phyloP scores from a whole-genome alignment of 345 rosid genomes.

The Salix brachista region DNA sequence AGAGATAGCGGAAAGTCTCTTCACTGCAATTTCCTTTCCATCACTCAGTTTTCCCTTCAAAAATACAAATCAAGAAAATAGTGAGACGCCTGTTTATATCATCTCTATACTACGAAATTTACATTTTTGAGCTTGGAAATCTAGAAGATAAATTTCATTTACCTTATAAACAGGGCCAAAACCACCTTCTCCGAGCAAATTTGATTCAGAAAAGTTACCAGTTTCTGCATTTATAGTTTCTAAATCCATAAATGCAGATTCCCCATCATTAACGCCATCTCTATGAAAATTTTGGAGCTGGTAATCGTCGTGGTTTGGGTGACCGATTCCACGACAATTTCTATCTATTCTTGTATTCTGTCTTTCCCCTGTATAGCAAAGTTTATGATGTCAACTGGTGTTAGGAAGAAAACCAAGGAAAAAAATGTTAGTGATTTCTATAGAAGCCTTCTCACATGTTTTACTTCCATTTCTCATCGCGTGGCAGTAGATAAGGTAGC shows the following conservation, averaged over 20 bases:
- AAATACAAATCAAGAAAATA: background rate
- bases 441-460: background rate
- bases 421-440: background rate
- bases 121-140: background rate
- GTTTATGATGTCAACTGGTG: background rate
- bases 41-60: conserved; percentile 41
- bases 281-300: background rate
- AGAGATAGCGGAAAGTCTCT: conserved; percentile 23
- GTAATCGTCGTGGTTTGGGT: background rate
- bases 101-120: background rate
- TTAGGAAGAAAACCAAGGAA: background rate
- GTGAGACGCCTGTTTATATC: background rate
- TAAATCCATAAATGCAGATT: background rate
- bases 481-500: background rate
- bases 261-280: conserved; percentile 1
- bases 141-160: background rate
- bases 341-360: background rate
- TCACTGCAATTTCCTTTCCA: conserved; percentile 48
- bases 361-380: background rate
- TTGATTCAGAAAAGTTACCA: background rate
- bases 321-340: background rate
- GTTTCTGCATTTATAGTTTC: background rate
- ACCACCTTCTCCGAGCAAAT: conserved; percentile 5
- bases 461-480: background rate
- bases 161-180: conserved; percentile 16